Percentiles rank a stretch among this genome's conserved stretches.
Evolutionary conservation across 257 asterid genomes (phyloP).

Genomic region (Leptodermis oblonga): DNA sequence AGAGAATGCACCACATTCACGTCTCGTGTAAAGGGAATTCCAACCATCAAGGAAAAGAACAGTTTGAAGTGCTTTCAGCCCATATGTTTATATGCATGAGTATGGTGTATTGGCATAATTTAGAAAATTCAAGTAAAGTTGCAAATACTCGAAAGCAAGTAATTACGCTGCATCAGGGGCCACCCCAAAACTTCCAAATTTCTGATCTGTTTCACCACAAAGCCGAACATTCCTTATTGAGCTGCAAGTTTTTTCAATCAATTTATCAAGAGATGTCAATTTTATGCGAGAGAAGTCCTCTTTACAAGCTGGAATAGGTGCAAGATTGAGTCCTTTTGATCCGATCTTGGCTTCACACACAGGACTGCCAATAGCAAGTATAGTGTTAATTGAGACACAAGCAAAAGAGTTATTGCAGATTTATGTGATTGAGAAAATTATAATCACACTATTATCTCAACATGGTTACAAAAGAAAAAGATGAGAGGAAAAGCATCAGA

Average conservation of each 20-base stretch:
- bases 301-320: slow-evolving; percentile 82
- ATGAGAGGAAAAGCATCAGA: slow-evolving; percentile 2
- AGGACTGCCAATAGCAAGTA: slow-evolving; percentile 32
- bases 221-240: slow-evolving; percentile 81
- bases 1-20: background rate
- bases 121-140: slow-evolving; percentile 9
- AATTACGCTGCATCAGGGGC: slow-evolving; percentile 99
- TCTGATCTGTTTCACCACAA: slow-evolving; percentile 77
- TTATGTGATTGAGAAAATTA: background rate
- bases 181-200: slow-evolving; percentile 74
- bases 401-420: background rate
- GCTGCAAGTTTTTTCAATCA: slow-evolving; percentile 89
- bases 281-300: slow-evolving; percentile 91
- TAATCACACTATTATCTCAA: background rate
- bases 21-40: background rate
- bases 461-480: background rate
- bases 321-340: slow-evolving; percentile 35
- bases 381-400: slow-evolving; percentile 1
- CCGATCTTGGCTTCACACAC: slow-evolving; percentile 40
- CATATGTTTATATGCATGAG: background rate
- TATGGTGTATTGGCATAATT: background rate
- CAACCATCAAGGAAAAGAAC: background rate
- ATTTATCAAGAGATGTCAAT: slow-evolving; percentile 77
- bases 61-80: background rate
- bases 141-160: slow-evolving; percentile 5